Percentiles rank a stretch among this genome's conserved stretches.
Conservation (phyloP, 73 alveolate genomes). For the Stentor coeruleus region DNA sequence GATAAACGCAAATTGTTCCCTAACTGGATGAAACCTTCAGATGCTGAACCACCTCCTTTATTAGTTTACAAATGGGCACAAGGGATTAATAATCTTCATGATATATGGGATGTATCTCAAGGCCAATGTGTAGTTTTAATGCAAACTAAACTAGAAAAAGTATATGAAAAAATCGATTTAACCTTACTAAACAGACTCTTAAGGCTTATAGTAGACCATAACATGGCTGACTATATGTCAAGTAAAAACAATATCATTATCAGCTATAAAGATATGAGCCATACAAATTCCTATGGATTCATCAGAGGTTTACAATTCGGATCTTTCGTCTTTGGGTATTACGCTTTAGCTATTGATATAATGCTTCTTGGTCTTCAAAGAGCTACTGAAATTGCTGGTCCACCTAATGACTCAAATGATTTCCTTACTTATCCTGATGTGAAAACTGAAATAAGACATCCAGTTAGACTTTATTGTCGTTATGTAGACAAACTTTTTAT, state of each 20-base stretch:
- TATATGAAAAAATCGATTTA: constrained; percentile 94
- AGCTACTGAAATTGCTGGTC: constrained; percentile 99
- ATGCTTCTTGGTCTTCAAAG: constrained; percentile 97
- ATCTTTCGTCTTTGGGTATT: constrained; percentile 90
- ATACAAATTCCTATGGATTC: constrained; percentile 98
- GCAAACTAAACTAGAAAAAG: constrained; percentile 96
- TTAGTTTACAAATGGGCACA: constrained; percentile 99
- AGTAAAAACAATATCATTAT: constrained; percentile 98
- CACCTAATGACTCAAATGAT: constrained; percentile 81
- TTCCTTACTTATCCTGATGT: constrained; percentile 96
- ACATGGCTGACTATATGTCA: constrained; percentile 99
- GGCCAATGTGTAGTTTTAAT: constrained; percentile 96
- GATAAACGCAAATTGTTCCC: constrained; percentile 99
- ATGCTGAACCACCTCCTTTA: constrained; percentile 99
- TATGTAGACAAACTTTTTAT: constrained; percentile 97
- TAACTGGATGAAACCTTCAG: constrained; percentile 99
- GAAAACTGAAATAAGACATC: constrained; percentile 97
- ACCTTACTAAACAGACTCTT: constrained; percentile 95
- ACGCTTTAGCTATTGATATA: constrained; percentile 94
- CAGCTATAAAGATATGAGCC: constrained; percentile 99
- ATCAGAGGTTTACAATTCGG: constrained; percentile 98
- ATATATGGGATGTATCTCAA: constrained; percentile 98
- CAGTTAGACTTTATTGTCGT: constrained; percentile 98
- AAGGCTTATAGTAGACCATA: constrained; percentile 98
- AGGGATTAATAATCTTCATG: constrained; percentile 99